A percentile compares a stretch with the other conserved stretches of the same genome.
Conservation (phyloP, 768 basidiomycete genomes). For the Amanita molliuscula region DNA sequence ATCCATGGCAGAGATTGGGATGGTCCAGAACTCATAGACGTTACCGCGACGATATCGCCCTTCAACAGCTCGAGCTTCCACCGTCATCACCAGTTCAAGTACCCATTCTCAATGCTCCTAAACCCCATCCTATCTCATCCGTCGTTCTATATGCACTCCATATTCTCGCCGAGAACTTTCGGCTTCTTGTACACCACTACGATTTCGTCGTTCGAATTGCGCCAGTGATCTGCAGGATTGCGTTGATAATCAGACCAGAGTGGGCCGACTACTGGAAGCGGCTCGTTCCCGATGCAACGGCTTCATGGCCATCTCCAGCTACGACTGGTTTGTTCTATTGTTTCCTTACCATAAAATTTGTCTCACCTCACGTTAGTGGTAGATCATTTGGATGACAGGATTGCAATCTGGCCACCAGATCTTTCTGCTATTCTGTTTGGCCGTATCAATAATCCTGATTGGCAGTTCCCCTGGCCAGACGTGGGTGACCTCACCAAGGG, state of each 20-base stretch:
- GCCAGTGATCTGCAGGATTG: slow-evolving; percentile 53
- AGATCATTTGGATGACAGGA: slow-evolving; percentile 53
- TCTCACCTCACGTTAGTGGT: slow-evolving; percentile 21
- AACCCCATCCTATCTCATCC: slow-evolving; percentile 37
- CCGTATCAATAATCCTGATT: slow-evolving; percentile 54
- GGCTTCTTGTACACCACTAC: slow-evolving; percentile 47
- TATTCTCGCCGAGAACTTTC: slow-evolving; percentile 62
- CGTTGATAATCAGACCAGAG: slow-evolving; percentile 59
- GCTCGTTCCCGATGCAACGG: slow-evolving; percentile 51
- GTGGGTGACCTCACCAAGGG: slow-evolving; percentile 34
- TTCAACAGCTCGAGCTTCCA: slow-evolving; percentile 31
- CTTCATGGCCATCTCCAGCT: slow-evolving; percentile 47
- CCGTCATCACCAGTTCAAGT: slow-evolving; percentile 14
- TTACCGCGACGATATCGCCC: slow-evolving; percentile 50
- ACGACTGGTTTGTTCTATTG: slow-evolving; percentile 21
- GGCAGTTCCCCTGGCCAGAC: slow-evolving; percentile 47
- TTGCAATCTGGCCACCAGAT: slow-evolving; percentile 74
- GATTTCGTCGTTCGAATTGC: slow-evolving; percentile 46
- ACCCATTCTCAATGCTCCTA: slow-evolving; percentile 13
- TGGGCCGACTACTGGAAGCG: slow-evolving; percentile 95
- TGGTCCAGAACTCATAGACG: slow-evolving; percentile 31
- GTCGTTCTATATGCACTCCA: slow-evolving; percentile 69
- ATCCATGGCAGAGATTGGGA: slow-evolving; percentile 41
- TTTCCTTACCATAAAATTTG: background rate
- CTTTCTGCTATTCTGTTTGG: slow-evolving; percentile 57